Conservation (phyloP, 495 filamentous ascomycete species). For the Aspergillus leporis region DNA sequence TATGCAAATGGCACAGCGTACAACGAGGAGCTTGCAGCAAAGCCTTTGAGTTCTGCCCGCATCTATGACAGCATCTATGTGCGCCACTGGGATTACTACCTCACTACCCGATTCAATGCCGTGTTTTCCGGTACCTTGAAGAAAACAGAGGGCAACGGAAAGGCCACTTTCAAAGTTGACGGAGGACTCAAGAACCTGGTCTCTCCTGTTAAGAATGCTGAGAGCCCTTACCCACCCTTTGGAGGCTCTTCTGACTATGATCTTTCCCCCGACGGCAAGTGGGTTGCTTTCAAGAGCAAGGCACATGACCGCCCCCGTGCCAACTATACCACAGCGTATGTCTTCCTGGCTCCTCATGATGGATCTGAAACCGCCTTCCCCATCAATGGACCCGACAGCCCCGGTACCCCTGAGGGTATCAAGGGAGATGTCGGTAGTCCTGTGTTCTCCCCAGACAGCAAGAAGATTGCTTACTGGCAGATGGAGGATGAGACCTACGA, state of each 20-base stretch:
- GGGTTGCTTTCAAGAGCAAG: constrained; percentile 46
- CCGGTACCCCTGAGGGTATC: constrained; percentile 28
- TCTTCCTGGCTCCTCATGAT: constrained; percentile 42
- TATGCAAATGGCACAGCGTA: constrained; percentile 62
- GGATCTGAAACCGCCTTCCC: constrained; percentile 30
- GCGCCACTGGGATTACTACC: constrained; percentile 75
- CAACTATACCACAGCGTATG: constrained; percentile 40
- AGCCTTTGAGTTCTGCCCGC: constrained; percentile 57
- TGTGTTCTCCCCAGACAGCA: constrained; percentile 40
- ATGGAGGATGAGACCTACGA: constrained; percentile 40
- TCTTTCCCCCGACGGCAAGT: constrained; percentile 40
- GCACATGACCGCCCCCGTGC: constrained; percentile 39
- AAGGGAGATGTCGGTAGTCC: constrained; percentile 36
- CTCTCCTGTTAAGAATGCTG: constrained; percentile 42
- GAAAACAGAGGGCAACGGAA: constrained; percentile 18
- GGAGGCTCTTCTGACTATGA: constrained; percentile 44
- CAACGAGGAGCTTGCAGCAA: constrained; percentile 57
- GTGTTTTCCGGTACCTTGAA: constrained; percentile 46
- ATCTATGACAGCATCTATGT: constrained; percentile 72
- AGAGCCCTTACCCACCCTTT: constrained; percentile 46
- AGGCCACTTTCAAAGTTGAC: constrained; percentile 17
- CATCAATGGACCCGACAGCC: constrained; percentile 37
- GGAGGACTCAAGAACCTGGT: constrained; percentile 43
- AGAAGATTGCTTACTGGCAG: constrained; percentile 41
- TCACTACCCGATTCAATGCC: constrained; percentile 49